Conservation (phyloP, 1,284 basidiomycete genomes). For the Ustilago bromivora region DNA sequence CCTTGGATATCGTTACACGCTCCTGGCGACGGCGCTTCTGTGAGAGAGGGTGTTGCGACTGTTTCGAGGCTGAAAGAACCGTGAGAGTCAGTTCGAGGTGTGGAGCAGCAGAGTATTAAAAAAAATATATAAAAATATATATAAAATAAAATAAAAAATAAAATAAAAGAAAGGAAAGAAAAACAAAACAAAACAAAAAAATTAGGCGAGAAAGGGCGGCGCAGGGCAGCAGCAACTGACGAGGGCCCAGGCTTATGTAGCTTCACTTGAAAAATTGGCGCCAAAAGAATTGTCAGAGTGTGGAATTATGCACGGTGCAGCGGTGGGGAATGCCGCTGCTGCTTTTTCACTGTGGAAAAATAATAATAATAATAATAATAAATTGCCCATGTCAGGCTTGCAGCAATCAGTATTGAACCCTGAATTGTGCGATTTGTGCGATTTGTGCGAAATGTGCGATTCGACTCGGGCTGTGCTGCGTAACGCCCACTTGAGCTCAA, state of each 20-base stretch:
- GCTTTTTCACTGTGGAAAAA: background rate
- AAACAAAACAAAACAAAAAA: background rate
- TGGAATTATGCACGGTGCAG: background rate
- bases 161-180: too few species aligned
- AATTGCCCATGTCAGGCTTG: conserved; percentile 2
- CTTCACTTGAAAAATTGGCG: too few species aligned
- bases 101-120: background rate
- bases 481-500: background rate
- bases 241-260: background rate
- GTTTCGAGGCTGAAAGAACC: background rate
- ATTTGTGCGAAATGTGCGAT: background rate
- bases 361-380: background rate
- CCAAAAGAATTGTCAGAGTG: too few species aligned
- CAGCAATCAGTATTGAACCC: background rate
- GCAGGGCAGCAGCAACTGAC: background rate
- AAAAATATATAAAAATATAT: too few species aligned
- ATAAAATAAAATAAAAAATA: too few species aligned
- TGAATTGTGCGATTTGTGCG: conserved; percentile 1
- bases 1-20: too few species aligned
- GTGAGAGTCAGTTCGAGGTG: conserved; percentile 4
- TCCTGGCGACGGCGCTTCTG: background rate
- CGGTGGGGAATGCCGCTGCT: conserved; percentile 2
- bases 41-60: background rate
- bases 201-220: conserved; percentile 3
- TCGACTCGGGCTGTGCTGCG: conserved; percentile 3